Percentiles rank a stretch among this genome's conserved stretches.
These are phyloP conservation scores for Niveomyces coronatus DNA, from an alignment of 2,329 filamentous ascomycete species.

Conservation along the genomic window DNA sequence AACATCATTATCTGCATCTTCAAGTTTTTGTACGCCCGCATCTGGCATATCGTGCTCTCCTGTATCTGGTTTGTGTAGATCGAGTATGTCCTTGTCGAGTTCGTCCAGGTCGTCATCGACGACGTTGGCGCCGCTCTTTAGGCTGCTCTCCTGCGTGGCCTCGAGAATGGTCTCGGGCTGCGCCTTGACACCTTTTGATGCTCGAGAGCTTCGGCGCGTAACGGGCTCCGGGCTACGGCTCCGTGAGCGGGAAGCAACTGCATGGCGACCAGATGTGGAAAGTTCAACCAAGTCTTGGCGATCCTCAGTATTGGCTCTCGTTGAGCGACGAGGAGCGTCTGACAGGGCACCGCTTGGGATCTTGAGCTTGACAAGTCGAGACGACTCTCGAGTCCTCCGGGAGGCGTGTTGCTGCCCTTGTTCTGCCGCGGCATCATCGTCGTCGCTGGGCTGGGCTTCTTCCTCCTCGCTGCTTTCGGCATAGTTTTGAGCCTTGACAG, in stretches of 20 bases:
- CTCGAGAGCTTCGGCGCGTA: slow-evolving; percentile 37
- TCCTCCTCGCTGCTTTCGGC: slow-evolving; percentile 35
- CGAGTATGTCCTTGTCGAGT: slow-evolving; percentile 27
- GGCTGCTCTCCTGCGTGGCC: slow-evolving; percentile 42
- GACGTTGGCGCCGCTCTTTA: slow-evolving; percentile 12
- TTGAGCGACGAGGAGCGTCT: slow-evolving; percentile 33
- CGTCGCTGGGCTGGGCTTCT: slow-evolving; percentile 20
- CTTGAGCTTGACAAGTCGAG: slow-evolving; percentile 37
- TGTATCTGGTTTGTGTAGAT: slow-evolving; percentile 18
- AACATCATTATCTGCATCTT: slow-evolving; percentile 15
- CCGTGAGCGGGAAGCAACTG: slow-evolving; percentile 35
- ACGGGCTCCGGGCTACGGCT: slow-evolving; percentile 47
- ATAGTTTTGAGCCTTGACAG: slow-evolving; percentile 36
- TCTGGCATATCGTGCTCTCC: slow-evolving; percentile 21
- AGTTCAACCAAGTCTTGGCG: slow-evolving; percentile 46
- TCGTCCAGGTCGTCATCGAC: slow-evolving; percentile 26
- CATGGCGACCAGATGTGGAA: slow-evolving; percentile 51
- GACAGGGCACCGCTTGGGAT: slow-evolving; percentile 21
- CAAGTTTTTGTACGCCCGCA: slow-evolving; percentile 14
- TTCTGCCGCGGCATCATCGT: slow-evolving; percentile 19
- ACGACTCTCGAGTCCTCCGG: slow-evolving; percentile 16
- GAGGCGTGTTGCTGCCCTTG: slow-evolving; percentile 18
- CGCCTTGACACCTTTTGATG: slow-evolving; percentile 39
- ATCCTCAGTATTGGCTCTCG: slow-evolving; percentile 45
- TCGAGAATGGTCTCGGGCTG: slow-evolving; percentile 40